phyloP scores from a whole-genome alignment of 257 asterid species.

The Ilex asprella region DNA sequence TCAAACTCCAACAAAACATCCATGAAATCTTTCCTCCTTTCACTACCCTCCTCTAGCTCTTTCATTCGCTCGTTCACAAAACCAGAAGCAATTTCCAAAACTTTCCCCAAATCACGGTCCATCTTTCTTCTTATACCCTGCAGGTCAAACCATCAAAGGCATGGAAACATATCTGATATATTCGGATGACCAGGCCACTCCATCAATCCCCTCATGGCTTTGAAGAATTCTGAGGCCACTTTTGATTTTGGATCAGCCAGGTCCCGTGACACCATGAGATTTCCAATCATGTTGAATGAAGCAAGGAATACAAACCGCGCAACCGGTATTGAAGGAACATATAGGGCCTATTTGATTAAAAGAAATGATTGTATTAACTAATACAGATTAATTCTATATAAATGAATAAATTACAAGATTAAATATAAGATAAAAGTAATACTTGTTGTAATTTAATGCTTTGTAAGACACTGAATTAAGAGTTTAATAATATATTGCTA shows the following conservation, averaged over 20 bases:
- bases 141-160: constrained; percentile 34
- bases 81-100: constrained; percentile 24
- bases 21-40: constrained; percentile 34
- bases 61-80: constrained; percentile 34
- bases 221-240: constrained; percentile 31
- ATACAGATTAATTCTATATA: no score
- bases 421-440: no score
- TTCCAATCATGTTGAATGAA: constrained; percentile 48
- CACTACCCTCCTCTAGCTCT: constrained; percentile 8
- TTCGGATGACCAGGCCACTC: constrained; percentile 33
- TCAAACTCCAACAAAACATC: constrained; percentile 39
- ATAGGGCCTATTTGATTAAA: no score
- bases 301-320: constrained; percentile 38
- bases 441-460: no score
- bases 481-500: no score
- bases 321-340: no score
- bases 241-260: constrained; percentile 38
- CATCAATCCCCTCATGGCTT: constrained; percentile 35
- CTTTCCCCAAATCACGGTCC: constrained; percentile 27
- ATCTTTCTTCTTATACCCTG: constrained; percentile 38
- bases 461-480: no score
- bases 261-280: constrained; percentile 40
- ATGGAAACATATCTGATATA: constrained; percentile 43
- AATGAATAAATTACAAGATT: no score
- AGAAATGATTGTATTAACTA: no score